Conservation (phyloP, 139 green algal genomes). For the Parachlorella kessleri region DNA sequence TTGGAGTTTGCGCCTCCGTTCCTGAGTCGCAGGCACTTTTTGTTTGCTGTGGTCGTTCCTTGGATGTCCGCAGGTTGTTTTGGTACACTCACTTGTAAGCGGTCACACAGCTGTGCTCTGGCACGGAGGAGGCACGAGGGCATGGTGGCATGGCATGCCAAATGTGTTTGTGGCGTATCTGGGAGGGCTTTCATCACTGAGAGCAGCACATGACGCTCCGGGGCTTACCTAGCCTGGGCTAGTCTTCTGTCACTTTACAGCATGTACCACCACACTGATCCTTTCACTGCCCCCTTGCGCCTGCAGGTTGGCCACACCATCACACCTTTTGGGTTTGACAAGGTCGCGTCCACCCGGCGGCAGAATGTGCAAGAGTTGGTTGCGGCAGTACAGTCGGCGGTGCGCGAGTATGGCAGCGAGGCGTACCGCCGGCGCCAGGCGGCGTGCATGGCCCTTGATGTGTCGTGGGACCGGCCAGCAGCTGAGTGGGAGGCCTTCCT, state of each 20-base stretch:
- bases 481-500: slow-evolving; percentile 66
- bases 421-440: slow-evolving; percentile 34
- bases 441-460: slow-evolving; percentile 65
- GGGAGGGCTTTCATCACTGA: too few relatives aligned
- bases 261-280: too few relatives aligned
- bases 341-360: slow-evolving; percentile 15
- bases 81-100: too few relatives aligned
- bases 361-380: slow-evolving; percentile 40
- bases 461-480: slow-evolving; percentile 69
- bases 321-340: background rate
- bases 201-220: background rate
- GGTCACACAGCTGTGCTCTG: too few relatives aligned
- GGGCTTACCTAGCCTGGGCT: background rate
- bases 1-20: too few relatives aligned
- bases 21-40: too few relatives aligned
- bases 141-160: too few relatives aligned
- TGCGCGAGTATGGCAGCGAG: slow-evolving; percentile 33
- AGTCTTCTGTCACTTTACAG: background rate
- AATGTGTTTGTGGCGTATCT: too few relatives aligned
- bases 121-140: too few relatives aligned
- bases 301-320: slow-evolving; percentile 26
- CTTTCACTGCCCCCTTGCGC: background rate
- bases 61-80: too few relatives aligned
- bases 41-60: too few relatives aligned
- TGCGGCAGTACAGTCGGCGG: slow-evolving; percentile 26